These are phyloP conservation scores for Emericellopsis terricola DNA, from an alignment of 495 filamentous ascomycete species.

Conservation along the genomic window DNA sequence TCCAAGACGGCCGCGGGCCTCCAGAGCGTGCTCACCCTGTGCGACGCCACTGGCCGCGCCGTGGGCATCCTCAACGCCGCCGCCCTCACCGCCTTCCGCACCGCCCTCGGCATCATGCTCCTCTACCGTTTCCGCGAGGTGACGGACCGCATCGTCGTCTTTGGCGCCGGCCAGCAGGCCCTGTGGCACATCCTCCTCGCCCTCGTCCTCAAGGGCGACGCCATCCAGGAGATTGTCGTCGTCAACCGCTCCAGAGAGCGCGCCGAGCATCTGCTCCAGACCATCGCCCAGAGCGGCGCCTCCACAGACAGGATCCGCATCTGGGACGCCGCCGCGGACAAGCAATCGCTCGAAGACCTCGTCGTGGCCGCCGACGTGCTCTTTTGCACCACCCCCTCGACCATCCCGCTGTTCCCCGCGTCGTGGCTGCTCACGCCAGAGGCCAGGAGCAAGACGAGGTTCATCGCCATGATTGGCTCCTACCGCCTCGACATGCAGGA, in stretches of 20 bases:
- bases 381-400: conserved; percentile 46
- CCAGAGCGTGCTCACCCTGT: too few species aligned
- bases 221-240: conserved; percentile 61
- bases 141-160: conserved; percentile 59
- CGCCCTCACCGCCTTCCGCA: conserved; percentile 87
- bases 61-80: too few species aligned
- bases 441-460: conserved; percentile 54
- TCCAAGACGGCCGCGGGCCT: too few species aligned
- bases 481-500: conserved; percentile 81
- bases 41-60: too few species aligned
- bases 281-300: too few species aligned
- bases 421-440: conserved; percentile 43
- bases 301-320: too few species aligned
- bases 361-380: conserved; percentile 56
- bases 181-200: conserved; percentile 85
- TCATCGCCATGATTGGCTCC: conserved; percentile 65
- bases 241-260: conserved; percentile 55
- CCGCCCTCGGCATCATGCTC: conserved; percentile 63
- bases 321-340: too few species aligned
- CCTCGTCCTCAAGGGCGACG: conserved; percentile 49
- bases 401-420: conserved; percentile 29
- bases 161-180: conserved; percentile 82
- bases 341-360: too few species aligned
- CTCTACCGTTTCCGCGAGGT: conserved; percentile 50
- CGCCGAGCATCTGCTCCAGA: too few species aligned